phyloP scores from a whole-genome alignment of 495 filamentous ascomycete species.

The Aspergillus ellipticus region DNA sequence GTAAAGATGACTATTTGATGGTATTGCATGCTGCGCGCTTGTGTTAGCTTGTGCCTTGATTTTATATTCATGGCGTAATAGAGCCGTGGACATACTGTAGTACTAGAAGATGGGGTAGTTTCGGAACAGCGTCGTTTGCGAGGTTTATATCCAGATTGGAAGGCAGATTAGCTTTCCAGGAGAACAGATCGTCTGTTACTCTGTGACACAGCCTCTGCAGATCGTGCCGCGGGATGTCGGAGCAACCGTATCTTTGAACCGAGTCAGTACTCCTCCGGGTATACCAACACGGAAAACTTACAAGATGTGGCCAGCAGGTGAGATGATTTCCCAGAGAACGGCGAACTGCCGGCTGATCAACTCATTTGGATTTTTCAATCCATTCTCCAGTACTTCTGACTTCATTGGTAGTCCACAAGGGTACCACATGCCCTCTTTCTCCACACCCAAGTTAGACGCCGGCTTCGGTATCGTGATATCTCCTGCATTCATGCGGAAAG shows the following conservation, averaged over 20 bases:
- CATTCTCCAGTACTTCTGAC: slow-evolving; percentile 15
- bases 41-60: background rate
- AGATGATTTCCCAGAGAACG: slow-evolving; percentile 47
- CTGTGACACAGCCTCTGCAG: slow-evolving; percentile 42
- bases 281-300: slow-evolving; percentile 16
- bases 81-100: slow-evolving; percentile 35
- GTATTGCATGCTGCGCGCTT: slow-evolving; percentile 49
- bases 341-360: slow-evolving; percentile 44
- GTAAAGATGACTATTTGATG: slow-evolving; percentile 50
- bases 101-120: slow-evolving; percentile 45
- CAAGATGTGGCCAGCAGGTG: slow-evolving; percentile 47
- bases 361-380: slow-evolving; percentile 36
- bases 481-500: slow-evolving; percentile 45
- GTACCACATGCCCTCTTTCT: slow-evolving; percentile 39
- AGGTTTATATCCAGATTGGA: slow-evolving; percentile 40
- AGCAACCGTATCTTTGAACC: slow-evolving; percentile 39
- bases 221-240: slow-evolving; percentile 41
- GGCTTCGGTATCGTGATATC: slow-evolving; percentile 45
- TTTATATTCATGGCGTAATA: background rate
- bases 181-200: slow-evolving; percentile 43
- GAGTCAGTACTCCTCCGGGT: slow-evolving; percentile 13
- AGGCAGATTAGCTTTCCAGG: slow-evolving; percentile 46
- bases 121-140: slow-evolving; percentile 32
- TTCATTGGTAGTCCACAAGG: slow-evolving; percentile 38
- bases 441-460: slow-evolving; percentile 29